Percentiles rank a stretch among this genome's conserved stretches.
These are phyloP conservation scores for Theobroma grandiflorum DNA, from an alignment of 441 rosid species.

Conservation along the genomic window DNA sequence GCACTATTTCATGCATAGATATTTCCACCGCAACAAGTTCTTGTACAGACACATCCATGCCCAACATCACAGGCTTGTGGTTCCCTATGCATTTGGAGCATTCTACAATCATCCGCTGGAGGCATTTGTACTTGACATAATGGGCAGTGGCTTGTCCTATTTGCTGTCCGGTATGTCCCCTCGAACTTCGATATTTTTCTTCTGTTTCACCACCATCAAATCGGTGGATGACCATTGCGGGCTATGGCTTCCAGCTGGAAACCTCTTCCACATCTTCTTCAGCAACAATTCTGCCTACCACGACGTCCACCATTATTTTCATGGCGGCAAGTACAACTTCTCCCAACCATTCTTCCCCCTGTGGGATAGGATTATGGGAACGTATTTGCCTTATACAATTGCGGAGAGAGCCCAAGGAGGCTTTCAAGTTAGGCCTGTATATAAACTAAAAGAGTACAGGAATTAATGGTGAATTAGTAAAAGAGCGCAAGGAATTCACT, in stretches of 20 bases:
- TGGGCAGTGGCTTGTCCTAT: slow-evolving; percentile 84
- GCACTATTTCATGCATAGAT: slow-evolving; percentile 90
- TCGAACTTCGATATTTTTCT: slow-evolving; percentile 51
- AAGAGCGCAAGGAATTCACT: too few species aligned
- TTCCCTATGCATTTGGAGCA: slow-evolving; percentile 86
- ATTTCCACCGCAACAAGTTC: slow-evolving; percentile 85
- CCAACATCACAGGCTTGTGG: slow-evolving; percentile 81
- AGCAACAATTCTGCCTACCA: slow-evolving; percentile 47
- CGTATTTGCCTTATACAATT: slow-evolving; percentile 91
- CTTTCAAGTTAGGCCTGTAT: slow-evolving; percentile 59
- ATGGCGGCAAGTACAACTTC: slow-evolving; percentile 20
- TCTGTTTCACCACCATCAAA: background rate
- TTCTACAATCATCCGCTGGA: slow-evolving; percentile 81
- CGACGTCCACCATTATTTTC: slow-evolving; percentile 64
- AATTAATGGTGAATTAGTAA: too few species aligned
- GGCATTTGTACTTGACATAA: slow-evolving; percentile 76
- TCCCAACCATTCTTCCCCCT: slow-evolving; percentile 92
- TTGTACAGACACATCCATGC: slow-evolving; percentile 79
- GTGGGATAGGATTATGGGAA: slow-evolving; percentile 93
- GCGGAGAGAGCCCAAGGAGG: slow-evolving; percentile 83
- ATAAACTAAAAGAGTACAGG: too few species aligned
- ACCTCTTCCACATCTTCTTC: background rate
- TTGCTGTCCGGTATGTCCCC: slow-evolving; percentile 86
- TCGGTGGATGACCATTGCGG: slow-evolving; percentile 14
- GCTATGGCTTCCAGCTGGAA: background rate